Percentiles rank a stretch among this genome's conserved stretches.
These are phyloP conservation scores for Salix dunnii DNA, from an alignment of 345 rosid genomes.

Conservation along the genomic window DNA sequence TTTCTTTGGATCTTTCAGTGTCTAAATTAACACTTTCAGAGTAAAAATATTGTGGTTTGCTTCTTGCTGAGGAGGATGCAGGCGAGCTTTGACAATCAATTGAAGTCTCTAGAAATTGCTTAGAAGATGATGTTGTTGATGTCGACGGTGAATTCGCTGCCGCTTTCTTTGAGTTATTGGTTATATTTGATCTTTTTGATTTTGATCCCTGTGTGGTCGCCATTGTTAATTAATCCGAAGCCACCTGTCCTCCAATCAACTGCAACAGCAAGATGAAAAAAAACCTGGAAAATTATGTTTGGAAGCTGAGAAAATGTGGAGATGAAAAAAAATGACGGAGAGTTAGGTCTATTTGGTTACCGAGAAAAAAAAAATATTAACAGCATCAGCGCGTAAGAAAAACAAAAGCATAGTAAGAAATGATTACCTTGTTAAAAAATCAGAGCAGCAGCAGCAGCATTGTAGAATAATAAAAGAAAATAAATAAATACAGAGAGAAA, in stretches of 20 bases:
- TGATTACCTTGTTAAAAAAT: neutral
- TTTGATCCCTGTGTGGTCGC: slow-evolving; percentile 63
- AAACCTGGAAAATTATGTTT: neutral
- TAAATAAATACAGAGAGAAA: neutral
- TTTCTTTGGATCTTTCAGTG: slow-evolving; percentile 67
- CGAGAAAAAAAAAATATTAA: neutral
- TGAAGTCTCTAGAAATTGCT: slow-evolving; percentile 71
- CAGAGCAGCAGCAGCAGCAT: neutral
- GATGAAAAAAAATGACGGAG: neutral
- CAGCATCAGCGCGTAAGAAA: neutral
- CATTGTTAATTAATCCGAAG: slow-evolving; percentile 36
- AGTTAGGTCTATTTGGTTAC: neutral
- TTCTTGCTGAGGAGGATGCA: slow-evolving; percentile 84
- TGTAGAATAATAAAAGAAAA: neutral
- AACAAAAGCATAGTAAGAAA: neutral
- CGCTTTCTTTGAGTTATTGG: slow-evolving; percentile 27
- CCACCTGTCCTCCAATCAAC: neutral
- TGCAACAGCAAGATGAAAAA: neutral
- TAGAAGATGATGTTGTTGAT: slow-evolving; percentile 89
- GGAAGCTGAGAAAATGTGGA: neutral
- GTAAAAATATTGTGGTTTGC: slow-evolving; percentile 70
- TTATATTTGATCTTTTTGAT: slow-evolving; percentile 47
- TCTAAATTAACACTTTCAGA: slow-evolving; percentile 43
- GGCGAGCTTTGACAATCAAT: slow-evolving; percentile 92
- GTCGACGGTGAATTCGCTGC: slow-evolving; percentile 77